Base-by-base conservation (phyloP, 306 rosid genomes). In the Cicer cuneatum region DNA sequence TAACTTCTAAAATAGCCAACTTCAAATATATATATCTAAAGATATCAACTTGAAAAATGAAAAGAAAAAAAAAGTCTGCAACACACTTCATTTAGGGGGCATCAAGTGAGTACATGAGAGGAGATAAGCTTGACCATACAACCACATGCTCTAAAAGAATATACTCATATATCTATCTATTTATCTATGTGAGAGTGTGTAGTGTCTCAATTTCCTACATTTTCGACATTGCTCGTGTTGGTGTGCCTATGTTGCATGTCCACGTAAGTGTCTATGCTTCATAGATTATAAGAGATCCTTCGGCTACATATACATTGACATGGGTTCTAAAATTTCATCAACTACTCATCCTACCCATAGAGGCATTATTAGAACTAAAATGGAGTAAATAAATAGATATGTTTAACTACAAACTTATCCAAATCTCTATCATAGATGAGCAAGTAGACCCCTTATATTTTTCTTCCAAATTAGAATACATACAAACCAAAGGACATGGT, bases 391-490 rank as follows among this genome's bases (percentile, higher is more conserved):
- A 56, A 56, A 21, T 19, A 56, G 10, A 51, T 18, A 11, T 33
- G 33, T 39, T 41, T 16, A 19, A 37, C 33, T 42, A 37, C 33
- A 13, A 65, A 79, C 5, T 41, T 13, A 19, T 41, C 48, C 72
- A 49, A 24, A 71, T 48, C 14, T 9, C 45, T 24, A 64, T 40
- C 65, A 56, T 2, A 29, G 47, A 53, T 41, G 52, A 71, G 58
- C n/a, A 72, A 63, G 52, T 42, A 53, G 77, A 39, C 42, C 37
- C 61, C 61, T 57, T 65, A 24, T 63, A 41, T 40, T 35, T 43
- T 37, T 21, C 76, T 12, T 58, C 39, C 39, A 41, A 41, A 38
- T 39, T 12, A 35, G 10, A 16, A 53, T 52, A 53, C 37, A 66
- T 29, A 40, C 33, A 40, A 35, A 14, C 80, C 53, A 24, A 70